Conservation (phyloP, 2,329 filamentous ascomycete species). For the Beauveria australis region DNA sequence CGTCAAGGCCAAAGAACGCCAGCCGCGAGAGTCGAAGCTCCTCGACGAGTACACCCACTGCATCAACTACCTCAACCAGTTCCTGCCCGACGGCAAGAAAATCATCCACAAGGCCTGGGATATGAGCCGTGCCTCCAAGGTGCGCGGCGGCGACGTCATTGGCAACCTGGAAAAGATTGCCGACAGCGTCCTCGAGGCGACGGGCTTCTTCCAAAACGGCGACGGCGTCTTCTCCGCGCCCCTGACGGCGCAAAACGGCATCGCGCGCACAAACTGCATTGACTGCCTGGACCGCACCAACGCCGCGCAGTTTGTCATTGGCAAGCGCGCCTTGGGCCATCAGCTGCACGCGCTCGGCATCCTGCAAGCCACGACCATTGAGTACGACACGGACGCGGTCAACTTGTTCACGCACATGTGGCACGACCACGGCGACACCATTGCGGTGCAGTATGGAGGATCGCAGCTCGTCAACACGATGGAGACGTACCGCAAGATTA, state of each 20-base stretch:
- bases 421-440: slow-evolving; percentile 95
- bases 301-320: slow-evolving; percentile 95
- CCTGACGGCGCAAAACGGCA: slow-evolving; percentile 72
- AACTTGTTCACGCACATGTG: slow-evolving; percentile 98
- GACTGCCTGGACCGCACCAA: slow-evolving; percentile 97
- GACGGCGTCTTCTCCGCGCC: slow-evolving; percentile 57
- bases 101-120: slow-evolving; percentile 96
- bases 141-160: slow-evolving; percentile 88
- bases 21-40: slow-evolving; percentile 84
- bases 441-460: slow-evolving; percentile 94
- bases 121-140: slow-evolving; percentile 93
- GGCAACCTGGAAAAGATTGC: slow-evolving; percentile 83
- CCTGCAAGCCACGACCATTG: slow-evolving; percentile 66
- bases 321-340: slow-evolving; percentile 84
- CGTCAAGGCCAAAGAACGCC: slow-evolving; percentile 81
- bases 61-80: slow-evolving; percentile 89
- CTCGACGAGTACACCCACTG: slow-evolving; percentile 80
- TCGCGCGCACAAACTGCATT: slow-evolving; percentile 94
- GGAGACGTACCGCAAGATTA: slow-evolving; percentile 98
- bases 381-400: slow-evolving; percentile 92
- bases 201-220: slow-evolving; percentile 93
- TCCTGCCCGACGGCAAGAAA: slow-evolving; percentile 72
- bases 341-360: slow-evolving; percentile 90
- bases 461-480: slow-evolving; percentile 98
- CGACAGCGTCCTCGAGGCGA: slow-evolving; percentile 74